phyloP scores from a whole-genome alignment of 345 rosid genomes.

The Hibiscus syriacus region DNA sequence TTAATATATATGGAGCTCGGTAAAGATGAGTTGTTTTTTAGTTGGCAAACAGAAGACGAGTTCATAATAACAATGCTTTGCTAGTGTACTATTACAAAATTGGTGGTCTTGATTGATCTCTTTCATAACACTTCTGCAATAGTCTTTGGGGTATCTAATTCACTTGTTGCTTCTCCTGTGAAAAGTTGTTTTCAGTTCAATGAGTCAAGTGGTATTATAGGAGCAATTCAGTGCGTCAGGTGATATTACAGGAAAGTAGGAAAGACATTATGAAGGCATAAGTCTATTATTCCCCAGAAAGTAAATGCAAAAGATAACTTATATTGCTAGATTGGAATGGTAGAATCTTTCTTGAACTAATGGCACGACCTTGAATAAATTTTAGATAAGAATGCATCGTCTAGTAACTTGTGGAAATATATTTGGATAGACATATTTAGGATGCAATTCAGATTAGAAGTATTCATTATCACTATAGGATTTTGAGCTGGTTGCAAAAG shows the following conservation, averaged over 20 bases:
- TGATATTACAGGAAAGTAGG: background rate
- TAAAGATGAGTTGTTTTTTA: background rate
- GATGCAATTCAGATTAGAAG: background rate
- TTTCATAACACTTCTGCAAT: background rate
- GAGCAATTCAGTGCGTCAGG: background rate
- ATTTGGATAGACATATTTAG: background rate
- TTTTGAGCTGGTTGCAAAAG: background rate
- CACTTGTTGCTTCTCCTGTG: background rate
- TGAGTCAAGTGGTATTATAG: background rate
- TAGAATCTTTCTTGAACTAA: background rate
- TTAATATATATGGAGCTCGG: background rate
- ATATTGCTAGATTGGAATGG: background rate
- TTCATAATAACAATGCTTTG: background rate
- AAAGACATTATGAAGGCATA: background rate
- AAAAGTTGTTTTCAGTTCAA: slow-evolving; percentile 3
- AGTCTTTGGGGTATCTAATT: background rate
- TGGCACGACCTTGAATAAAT: background rate
- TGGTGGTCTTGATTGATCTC: background rate
- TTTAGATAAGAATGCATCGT: background rate
- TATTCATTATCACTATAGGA: background rate
- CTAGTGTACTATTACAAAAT: background rate
- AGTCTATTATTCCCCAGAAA: background rate
- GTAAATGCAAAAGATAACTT: background rate
- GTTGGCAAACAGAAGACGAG: background rate
- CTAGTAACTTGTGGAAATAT: background rate